A percentile compares a stretch with the other conserved stretches of the same genome.
Evolutionary conservation across 306 rosid species (phyloP).

Genomic region (Cucumis cinereus): DNA sequence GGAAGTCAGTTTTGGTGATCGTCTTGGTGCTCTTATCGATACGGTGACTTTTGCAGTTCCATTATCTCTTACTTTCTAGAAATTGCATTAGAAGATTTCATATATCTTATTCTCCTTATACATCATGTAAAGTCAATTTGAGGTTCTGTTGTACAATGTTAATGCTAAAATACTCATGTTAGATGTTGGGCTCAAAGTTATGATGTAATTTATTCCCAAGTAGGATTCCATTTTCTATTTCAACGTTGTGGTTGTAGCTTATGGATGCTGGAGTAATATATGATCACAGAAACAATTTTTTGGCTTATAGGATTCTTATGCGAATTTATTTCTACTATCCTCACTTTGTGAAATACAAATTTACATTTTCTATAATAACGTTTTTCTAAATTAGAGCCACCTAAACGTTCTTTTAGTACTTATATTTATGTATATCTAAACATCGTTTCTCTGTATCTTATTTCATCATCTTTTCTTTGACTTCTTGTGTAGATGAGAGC

Average conservation of each 20-base stretch:
- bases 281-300: background rate
- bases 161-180: background rate
- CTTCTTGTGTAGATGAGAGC: constrained; percentile 65
- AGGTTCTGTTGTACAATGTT: background rate
- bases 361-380: background rate
- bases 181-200: background rate
- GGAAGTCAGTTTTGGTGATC: constrained; percentile 92
- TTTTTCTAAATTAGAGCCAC: background rate
- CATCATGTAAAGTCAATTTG: background rate
- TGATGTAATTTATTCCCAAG: background rate
- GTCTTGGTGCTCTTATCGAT: constrained; percentile 95
- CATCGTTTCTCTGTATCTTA: background rate
- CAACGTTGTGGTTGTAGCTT: background rate
- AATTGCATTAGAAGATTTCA: background rate
- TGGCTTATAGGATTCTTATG: background rate
- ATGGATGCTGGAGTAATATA: background rate
- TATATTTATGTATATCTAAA: background rate
- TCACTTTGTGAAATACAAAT: background rate
- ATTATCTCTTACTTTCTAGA: background rate
- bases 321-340: background rate
- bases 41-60: constrained; percentile 43
- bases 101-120: background rate
- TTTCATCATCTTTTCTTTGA: constrained; percentile 14
- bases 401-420: background rate
- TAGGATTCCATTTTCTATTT: background rate